Conservation (phyloP, 257 asterid genomes). For the Solanum commersonii region DNA sequence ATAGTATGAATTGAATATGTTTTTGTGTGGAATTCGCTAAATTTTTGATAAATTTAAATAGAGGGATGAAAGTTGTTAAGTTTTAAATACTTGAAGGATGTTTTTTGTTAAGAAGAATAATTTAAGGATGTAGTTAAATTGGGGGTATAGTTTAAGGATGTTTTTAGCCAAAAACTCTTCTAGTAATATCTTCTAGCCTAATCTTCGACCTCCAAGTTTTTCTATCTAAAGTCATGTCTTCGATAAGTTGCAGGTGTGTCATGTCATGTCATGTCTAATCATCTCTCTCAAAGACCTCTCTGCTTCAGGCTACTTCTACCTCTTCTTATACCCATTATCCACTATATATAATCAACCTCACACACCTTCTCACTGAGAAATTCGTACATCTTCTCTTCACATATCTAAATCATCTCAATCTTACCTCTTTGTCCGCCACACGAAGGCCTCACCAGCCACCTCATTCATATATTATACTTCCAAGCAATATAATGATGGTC, state of each 20-base stretch:
- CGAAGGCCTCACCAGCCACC: background rate
- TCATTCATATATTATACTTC: background rate
- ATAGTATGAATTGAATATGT: too few species aligned
- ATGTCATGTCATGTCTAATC: background rate
- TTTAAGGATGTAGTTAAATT: too few species aligned
- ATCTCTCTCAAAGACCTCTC: background rate
- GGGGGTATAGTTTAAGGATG: too few species aligned
- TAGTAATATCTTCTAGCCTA: background rate
- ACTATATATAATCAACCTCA: background rate
- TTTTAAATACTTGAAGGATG: too few species aligned
- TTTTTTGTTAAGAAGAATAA: too few species aligned
- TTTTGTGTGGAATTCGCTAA: too few species aligned
- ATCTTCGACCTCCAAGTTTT: background rate
- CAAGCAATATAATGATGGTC: background rate
- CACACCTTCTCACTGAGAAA: background rate
- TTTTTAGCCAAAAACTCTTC: background rate
- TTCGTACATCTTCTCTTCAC: background rate
- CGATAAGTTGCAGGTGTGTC: too few species aligned
- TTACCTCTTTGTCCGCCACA: background rate
- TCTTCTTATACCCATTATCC: background rate
- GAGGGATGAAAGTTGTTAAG: too few species aligned
- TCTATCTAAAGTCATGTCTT: too few species aligned
- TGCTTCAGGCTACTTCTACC: background rate
- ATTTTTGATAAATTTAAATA: too few species aligned
- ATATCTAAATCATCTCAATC: too few species aligned